These are phyloP conservation scores for Volvox reticuliferus DNA, from an alignment of 139 green algal genomes.

Conservation along the genomic window DNA sequence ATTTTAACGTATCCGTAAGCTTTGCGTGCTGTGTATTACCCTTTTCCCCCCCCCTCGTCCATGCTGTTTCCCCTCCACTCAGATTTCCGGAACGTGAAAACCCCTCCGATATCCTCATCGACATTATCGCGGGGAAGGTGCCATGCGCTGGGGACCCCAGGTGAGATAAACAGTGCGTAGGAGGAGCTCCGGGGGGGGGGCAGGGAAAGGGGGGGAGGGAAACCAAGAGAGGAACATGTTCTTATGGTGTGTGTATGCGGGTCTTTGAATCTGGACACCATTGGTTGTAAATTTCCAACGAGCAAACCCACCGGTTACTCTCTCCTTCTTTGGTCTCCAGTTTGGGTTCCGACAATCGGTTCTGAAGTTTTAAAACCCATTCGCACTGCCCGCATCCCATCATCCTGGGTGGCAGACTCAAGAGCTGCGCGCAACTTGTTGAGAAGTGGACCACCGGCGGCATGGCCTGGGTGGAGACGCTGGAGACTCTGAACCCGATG, in stretches of 20 bases:
- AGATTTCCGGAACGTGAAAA: slow-evolving; percentile 65
- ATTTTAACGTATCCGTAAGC: too few relatives aligned
- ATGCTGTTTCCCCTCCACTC: not conserved
- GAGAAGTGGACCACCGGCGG: slow-evolving; percentile 17
- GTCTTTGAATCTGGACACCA: too few relatives aligned
- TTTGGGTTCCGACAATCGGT: too few relatives aligned
- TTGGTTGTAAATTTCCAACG: too few relatives aligned
- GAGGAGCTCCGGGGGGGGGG: too few relatives aligned
- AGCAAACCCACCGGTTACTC: too few relatives aligned
- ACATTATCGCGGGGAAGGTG: slow-evolving; percentile 75
- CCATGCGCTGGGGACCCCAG: not conserved
- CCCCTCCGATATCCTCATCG: slow-evolving; percentile 79
- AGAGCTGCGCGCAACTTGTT: slow-evolving; percentile 1
- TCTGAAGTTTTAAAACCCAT: too few relatives aligned
- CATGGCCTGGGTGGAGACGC: slow-evolving; percentile 40
- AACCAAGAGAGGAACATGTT: too few relatives aligned
- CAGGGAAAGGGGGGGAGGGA: not conserved
- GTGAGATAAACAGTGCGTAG: not conserved
- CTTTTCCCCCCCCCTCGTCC: too few relatives aligned
- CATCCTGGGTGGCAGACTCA: not conserved
- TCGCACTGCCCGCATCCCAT: not conserved
- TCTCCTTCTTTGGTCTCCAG: too few relatives aligned
- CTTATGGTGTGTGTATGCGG: too few relatives aligned
- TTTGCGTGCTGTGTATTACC: too few relatives aligned
- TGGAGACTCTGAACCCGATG: slow-evolving; percentile 46